Percentiles rank a stretch among this genome's conserved stretches.
phyloP scores from a whole-genome alignment of 768 basidiomycete genomes.

The Zangia roseola region DNA sequence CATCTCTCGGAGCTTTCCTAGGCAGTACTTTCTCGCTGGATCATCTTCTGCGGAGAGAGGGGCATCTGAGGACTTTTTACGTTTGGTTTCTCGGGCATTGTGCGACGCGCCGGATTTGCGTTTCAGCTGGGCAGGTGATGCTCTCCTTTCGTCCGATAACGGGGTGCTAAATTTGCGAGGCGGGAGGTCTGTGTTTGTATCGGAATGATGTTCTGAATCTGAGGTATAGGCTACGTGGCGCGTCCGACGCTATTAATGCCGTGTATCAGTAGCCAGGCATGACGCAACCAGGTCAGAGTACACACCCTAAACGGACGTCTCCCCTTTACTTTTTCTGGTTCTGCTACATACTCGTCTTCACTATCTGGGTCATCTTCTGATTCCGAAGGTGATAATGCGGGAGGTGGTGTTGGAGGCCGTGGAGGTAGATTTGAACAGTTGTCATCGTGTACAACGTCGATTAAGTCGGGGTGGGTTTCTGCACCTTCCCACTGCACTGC shows the following conservation, averaged over 20 bases:
- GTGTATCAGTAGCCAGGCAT: conserved; percentile 12
- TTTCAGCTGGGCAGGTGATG: conserved; percentile 40
- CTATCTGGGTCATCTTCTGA: conserved; percentile 52
- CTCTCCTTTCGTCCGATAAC: conserved; percentile 20
- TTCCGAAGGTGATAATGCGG: conserved; percentile 39
- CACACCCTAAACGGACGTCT: conserved; percentile 45
- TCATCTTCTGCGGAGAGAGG: conserved; percentile 53
- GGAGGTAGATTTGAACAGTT: conserved; percentile 19
- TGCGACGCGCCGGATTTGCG: conserved; percentile 50
- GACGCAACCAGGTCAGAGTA: conserved; percentile 15
- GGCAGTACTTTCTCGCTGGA: conserved; percentile 75
- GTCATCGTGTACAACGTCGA: conserved; percentile 17
- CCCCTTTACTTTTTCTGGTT: conserved; percentile 33
- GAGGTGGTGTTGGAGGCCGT: conserved; percentile 28
- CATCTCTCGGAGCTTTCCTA: conserved; percentile 71
- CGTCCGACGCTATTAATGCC: conserved; percentile 40
- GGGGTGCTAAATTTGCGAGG: conserved; percentile 17
- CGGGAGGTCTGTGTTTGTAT: conserved; percentile 20
- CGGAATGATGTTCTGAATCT: conserved; percentile 43
- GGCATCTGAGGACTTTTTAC: conserved; percentile 46
- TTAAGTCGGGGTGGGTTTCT: conserved; percentile 52
- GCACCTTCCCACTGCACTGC: conserved; percentile 75
- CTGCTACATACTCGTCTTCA: conserved; percentile 72
- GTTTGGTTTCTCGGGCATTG: conserved; percentile 41
- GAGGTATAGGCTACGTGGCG: conserved; percentile 40